Conservation (phyloP, 176 grass and related monocot species). For the Chrysopogon serrulatus region DNA sequence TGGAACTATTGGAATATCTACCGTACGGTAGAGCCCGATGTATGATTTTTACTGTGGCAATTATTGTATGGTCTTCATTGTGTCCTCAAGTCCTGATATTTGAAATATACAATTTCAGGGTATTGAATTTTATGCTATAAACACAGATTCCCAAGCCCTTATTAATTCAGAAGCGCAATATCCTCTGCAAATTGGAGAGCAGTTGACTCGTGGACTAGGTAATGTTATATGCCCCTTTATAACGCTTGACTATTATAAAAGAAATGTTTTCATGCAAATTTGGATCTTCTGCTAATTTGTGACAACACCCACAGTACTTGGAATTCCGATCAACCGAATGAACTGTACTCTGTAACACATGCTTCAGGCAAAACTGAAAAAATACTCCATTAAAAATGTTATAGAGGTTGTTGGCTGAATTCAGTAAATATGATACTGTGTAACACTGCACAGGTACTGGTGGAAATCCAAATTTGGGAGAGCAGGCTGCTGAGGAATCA, state of each 20-base stretch:
- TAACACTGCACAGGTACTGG: constrained; percentile 51
- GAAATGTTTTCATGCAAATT: background rate
- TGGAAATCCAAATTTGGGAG: constrained; percentile 81
- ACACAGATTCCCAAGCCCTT: constrained; percentile 89
- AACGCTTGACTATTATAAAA: background rate
- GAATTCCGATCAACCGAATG: background rate
- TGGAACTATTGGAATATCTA: background rate
- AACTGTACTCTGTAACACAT: background rate
- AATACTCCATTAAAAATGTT: background rate
- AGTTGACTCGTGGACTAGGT: constrained; percentile 89
- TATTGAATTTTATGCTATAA: constrained; percentile 86
- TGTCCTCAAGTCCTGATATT: background rate
- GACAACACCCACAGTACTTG: background rate
- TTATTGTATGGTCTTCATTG: background rate
- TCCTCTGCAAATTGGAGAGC: constrained; percentile 88
- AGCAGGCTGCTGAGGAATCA: constrained; percentile 93
- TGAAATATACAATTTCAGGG: constrained; percentile 58
- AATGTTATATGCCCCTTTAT: background rate
- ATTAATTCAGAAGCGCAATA: constrained; percentile 71
- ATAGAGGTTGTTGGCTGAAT: background rate
- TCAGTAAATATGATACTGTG: background rate
- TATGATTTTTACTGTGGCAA: background rate
- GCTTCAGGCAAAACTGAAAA: background rate
- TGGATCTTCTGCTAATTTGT: background rate
- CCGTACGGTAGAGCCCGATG: background rate